Base-by-base conservation (phyloP, 345 rosid species). In the Sonneratia alba region DNA sequence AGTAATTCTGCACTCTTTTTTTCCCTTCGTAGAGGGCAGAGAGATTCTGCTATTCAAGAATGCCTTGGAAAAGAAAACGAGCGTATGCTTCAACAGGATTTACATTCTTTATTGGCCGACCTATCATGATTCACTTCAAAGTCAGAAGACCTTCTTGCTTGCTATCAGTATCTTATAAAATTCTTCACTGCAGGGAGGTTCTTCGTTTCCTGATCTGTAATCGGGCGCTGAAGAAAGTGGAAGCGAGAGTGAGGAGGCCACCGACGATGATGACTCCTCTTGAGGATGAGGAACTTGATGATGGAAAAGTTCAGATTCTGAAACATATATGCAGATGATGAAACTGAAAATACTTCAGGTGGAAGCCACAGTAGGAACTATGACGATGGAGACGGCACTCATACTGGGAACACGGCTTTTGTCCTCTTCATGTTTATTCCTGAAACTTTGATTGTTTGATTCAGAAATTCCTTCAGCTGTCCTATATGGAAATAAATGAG, bases 181-280 rank as follows among this genome's bases (percentile, higher is more conserved):
- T 42, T 5, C 45, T 4, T 80, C 61, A 72, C 71, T 84, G 81
- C 89, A 95, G 99, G 99, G 86, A 82, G 90, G 87, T 82, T 74
- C 85, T 73, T 69, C 83, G 77, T 80, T 96, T 42, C 86, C 94
- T 48, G 97, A 87, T 72, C 75, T 90, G 74, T 90, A 95, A 76
- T 87, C 97, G 32, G 96, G 90, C 74, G 78, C 93, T 12, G 94
- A 91, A 37, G 96, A 86, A 78, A 87, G 88, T 65, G 92, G 87
- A 72, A 90, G 90, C 77, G 98, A 84, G 80, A 84, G 85, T 67
- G 99, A 89, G 79, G 98, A 87, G 78, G 88, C 83, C 70, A 81
- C 89, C 24, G 93, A 95, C 79, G 97, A 91, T 76, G 93, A 90
- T 72, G 93, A 84, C 64, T 89, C 85, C 70, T 85, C 88, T 27